phyloP scores from a whole-genome alignment of 2,329 filamentous ascomycete genomes.

The Raffaelea arxii region DNA sequence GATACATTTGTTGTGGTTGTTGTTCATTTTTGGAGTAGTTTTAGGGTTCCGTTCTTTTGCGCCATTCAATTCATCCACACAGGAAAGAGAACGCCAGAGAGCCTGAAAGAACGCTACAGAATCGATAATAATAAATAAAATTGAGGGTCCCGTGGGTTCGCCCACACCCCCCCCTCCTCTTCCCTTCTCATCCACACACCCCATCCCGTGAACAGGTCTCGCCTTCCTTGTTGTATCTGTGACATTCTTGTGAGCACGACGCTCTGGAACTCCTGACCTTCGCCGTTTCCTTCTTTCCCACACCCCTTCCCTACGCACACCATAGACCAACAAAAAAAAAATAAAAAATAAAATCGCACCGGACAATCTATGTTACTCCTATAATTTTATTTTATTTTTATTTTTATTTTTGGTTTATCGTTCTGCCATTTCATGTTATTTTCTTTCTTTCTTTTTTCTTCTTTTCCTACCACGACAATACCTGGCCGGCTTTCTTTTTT shows the following conservation, averaged over 20 bases:
- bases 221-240: neutral
- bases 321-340: neutral
- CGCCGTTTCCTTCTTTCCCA: constrained; percentile 1
- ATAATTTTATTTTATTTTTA: constrained; percentile 7
- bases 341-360: constrained; percentile 8
- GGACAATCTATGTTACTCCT: constrained; percentile 6
- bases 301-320: constrained; percentile 2
- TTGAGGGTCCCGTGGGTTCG: constrained; percentile 7
- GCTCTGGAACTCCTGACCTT: neutral
- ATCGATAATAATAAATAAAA: neutral
- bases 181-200: neutral
- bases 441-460: constrained; percentile 2
- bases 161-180: neutral
- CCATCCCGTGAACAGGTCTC: constrained; percentile 2
- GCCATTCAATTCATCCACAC: too few species aligned
- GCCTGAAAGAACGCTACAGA: neutral
- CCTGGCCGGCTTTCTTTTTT: neutral
- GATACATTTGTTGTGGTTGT: too few species aligned
- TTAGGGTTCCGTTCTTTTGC: too few species aligned
- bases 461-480: neutral
- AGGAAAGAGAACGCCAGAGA: neutral
- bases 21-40: too few species aligned
- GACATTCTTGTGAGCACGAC: neutral
- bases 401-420: constrained; percentile 4
- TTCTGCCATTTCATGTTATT: neutral